Percentiles rank a stretch among this genome's conserved stretches.
These are phyloP conservation scores for Fusarium sp. DNA, from an alignment of 2,329 filamentous ascomycete species.

Conservation along the genomic window DNA sequence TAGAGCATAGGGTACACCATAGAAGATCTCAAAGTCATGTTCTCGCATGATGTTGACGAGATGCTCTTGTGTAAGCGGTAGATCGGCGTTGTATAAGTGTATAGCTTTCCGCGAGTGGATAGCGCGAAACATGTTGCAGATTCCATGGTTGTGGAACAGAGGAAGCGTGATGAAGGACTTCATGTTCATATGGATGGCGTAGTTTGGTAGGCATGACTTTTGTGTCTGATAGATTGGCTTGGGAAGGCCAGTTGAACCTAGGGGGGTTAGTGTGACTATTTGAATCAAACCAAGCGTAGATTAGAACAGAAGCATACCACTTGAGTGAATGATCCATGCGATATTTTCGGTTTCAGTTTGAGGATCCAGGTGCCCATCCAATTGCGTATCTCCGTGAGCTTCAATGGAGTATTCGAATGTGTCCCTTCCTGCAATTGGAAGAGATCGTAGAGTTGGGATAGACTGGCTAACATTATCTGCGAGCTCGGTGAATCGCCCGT, in stretches of 20 bases:
- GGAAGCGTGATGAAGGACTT: constrained; percentile 69
- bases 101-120: constrained; percentile 65
- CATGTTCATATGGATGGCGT: constrained; percentile 56
- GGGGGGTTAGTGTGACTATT: background rate
- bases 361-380: constrained; percentile 25
- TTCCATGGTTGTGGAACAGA: constrained; percentile 71
- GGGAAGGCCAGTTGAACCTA: constrained; percentile 71
- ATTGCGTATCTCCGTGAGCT: constrained; percentile 3
- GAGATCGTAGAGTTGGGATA: background rate
- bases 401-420: constrained; percentile 1
- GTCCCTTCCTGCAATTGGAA: background rate
- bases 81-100: constrained; percentile 66
- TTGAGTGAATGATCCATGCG: constrained; percentile 53
- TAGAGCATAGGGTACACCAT: constrained; percentile 74
- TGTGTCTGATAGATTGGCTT: constrained; percentile 74
- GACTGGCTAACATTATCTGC: constrained; percentile 29
- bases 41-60: constrained; percentile 60
- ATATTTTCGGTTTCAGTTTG: constrained; percentile 16
- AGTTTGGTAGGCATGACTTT: constrained; percentile 64
- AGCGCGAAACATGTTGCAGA: constrained; percentile 68
- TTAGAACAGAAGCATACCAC: constrained; percentile 2
- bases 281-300: background rate
- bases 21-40: constrained; percentile 64
- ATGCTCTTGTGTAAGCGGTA: constrained; percentile 67
- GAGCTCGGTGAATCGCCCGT: constrained; percentile 18